Evolutionary conservation across 2,329 filamentous ascomycete genomes (phyloP).

Genomic region (Berkeleyomyces rouxiae): DNA sequence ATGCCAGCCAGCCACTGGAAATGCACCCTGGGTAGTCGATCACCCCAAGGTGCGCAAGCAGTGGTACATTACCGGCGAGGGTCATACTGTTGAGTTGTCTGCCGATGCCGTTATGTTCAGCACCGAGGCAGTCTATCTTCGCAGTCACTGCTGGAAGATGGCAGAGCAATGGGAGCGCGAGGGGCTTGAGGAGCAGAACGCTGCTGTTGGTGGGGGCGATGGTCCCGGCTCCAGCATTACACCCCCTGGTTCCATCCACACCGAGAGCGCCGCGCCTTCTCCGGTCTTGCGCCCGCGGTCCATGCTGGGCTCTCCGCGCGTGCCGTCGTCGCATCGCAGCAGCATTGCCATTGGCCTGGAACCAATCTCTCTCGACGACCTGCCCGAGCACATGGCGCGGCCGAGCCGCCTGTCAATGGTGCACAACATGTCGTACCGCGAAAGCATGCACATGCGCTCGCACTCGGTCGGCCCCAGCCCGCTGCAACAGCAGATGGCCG

Average conservation of each 20-base stretch:
- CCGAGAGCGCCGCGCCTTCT: constrained; percentile 1
- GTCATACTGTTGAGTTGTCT: constrained; percentile 36
- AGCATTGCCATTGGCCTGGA: constrained; percentile 29
- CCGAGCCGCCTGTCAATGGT: constrained; percentile 8
- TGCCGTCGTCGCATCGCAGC: constrained; percentile 19
- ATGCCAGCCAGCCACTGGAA: constrained; percentile 56
- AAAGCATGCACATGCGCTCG: constrained; percentile 9
- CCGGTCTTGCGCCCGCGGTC: constrained; percentile 8
- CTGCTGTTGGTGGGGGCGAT: neutral
- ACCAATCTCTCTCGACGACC: constrained; percentile 20
- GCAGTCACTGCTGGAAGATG: constrained; percentile 39
- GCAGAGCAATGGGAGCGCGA: constrained; percentile 32
- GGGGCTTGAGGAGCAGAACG: constrained; percentile 17
- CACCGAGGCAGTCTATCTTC: constrained; percentile 42
- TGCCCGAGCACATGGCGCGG: constrained; percentile 6
- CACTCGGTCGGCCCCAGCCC: constrained; percentile 9
- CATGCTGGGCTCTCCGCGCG: constrained; percentile 6
- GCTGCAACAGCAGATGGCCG: constrained; percentile 6
- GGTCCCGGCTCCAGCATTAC: constrained; percentile 12
- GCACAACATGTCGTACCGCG: neutral
- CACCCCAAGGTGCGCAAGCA: constrained; percentile 46
- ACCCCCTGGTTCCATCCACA: constrained; percentile 8
- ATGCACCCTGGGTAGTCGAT: constrained; percentile 56
- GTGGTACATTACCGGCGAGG: constrained; percentile 60
- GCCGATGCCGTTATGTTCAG: constrained; percentile 44